phyloP scores from a whole-genome alignment of 371 early-diverging fungal species.

The Syncephalis plumigaleata region DNA sequence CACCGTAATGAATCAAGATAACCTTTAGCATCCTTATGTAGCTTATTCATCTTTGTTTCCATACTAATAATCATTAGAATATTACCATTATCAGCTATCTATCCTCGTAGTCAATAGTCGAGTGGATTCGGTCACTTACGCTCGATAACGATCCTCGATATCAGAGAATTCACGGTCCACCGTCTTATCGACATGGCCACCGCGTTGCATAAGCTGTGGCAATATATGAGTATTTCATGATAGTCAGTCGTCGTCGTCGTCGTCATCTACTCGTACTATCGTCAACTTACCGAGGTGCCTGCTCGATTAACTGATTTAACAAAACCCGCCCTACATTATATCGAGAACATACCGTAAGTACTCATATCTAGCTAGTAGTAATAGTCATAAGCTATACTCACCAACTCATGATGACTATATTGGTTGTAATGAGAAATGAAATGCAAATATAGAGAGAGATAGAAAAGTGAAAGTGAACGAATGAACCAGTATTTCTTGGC shows the following conservation, averaged over 20 bases:
- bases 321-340: slow-evolving; percentile 45
- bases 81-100: not conserved
- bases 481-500: too few species aligned
- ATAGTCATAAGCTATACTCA: slow-evolving; percentile 11
- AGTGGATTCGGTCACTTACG: too few species aligned
- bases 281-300: slow-evolving; percentile 40
- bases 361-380: slow-evolving; percentile 7
- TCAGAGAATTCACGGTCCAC: slow-evolving; percentile 74
- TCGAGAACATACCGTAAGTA: not conserved
- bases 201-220: slow-evolving; percentile 50
- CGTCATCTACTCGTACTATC: slow-evolving; percentile 1
- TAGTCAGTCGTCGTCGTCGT: not conserved
- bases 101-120: too few species aligned
- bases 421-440: not conserved
- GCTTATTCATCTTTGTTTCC: slow-evolving; percentile 66
- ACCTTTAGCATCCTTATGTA: slow-evolving; percentile 85
- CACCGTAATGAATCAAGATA: slow-evolving; percentile 76
- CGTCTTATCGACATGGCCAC: slow-evolving; percentile 56
- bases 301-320: slow-evolving; percentile 73
- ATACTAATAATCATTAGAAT: slow-evolving; percentile 26
- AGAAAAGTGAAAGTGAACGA: too few species aligned
- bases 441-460: too few species aligned
- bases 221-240: too few species aligned
- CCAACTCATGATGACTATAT: slow-evolving; percentile 12
- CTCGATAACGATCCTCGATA: slow-evolving; percentile 63